Conservation (phyloP, 2,329 filamentous ascomycete species). For the Dendrostoma leiphaemia region DNA sequence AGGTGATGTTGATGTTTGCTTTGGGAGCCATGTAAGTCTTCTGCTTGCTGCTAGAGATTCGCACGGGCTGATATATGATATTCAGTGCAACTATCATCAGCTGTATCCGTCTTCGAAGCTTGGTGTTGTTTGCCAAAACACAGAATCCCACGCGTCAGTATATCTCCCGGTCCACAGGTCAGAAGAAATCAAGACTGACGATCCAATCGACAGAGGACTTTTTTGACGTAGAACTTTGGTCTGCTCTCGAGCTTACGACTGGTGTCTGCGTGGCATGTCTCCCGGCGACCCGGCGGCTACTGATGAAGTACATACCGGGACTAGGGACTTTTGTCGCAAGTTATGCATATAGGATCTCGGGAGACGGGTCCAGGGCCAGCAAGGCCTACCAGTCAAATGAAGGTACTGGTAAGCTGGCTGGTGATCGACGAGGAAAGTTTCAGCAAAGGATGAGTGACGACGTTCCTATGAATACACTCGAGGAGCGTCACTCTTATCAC, state of each 20-base stretch:
- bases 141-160: slow-evolving; percentile 10
- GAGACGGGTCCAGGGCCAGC: no score
- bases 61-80: neutral
- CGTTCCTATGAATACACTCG: no score
- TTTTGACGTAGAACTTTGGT: slow-evolving; percentile 7
- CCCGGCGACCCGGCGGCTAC: neutral
- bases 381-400: no score
- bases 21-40: slow-evolving; percentile 4
- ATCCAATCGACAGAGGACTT: slow-evolving; percentile 3
- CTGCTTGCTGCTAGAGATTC: neutral
- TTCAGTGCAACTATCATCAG: neutral
- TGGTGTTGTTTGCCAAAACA: slow-evolving; percentile 3
- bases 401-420: no score
- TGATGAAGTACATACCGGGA: slow-evolving; percentile 1
- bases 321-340: neutral
- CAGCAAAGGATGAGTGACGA: no score
- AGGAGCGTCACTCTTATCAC: no score
- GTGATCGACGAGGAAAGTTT: no score
- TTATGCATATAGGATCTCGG: no score
- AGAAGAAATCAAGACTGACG: neutral
- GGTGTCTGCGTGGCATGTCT: slow-evolving; percentile 8
- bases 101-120: slow-evolving; percentile 1
- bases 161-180: neutral
- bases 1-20: slow-evolving; percentile 6
- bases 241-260: slow-evolving; percentile 5